Conservation (phyloP, 768 basidiomycete species). For the Galerina marginata region DNA sequence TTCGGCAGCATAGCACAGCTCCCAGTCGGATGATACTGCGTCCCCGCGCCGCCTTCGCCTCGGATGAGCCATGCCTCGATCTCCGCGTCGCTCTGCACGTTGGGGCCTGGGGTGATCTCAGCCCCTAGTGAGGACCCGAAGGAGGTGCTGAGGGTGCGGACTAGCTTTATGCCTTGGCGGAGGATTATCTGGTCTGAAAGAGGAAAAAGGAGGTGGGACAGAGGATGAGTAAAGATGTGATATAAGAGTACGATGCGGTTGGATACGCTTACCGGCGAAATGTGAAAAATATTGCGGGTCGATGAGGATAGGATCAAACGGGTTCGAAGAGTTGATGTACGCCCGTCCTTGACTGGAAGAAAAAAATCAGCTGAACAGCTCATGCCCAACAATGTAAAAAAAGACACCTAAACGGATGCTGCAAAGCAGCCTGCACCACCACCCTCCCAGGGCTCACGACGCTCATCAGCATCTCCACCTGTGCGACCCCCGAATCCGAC, state of each 20-base stretch:
- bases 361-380: no score
- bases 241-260: background rate
- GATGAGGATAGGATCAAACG: slow-evolving; percentile 65
- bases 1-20: slow-evolving; percentile 37
- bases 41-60: slow-evolving; percentile 38
- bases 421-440: slow-evolving; percentile 64
- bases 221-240: background rate
- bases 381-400: no score
- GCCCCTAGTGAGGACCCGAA: slow-evolving; percentile 46
- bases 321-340: slow-evolving; percentile 61
- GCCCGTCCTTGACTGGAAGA: slow-evolving; percentile 40
- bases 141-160: slow-evolving; percentile 47
- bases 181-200: slow-evolving; percentile 50
- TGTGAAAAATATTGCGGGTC: slow-evolving; percentile 71
- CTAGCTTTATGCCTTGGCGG: slow-evolving; percentile 66
- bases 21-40: slow-evolving; percentile 62
- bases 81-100: slow-evolving; percentile 56
- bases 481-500: slow-evolving; percentile 42
- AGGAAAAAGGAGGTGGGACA: background rate
- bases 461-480: slow-evolving; percentile 59
- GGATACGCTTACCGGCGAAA: slow-evolving; percentile 41
- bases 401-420: slow-evolving; percentile 66
- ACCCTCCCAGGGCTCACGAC: slow-evolving; percentile 40
- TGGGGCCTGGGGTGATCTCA: slow-evolving; percentile 30
- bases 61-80: slow-evolving; percentile 53